Evolutionary conservation across 176 grass and related monocot species (phyloP), one percentile per base, ranked within the genome.

Genomic region (Rhynchospora tenuis): DNA sequence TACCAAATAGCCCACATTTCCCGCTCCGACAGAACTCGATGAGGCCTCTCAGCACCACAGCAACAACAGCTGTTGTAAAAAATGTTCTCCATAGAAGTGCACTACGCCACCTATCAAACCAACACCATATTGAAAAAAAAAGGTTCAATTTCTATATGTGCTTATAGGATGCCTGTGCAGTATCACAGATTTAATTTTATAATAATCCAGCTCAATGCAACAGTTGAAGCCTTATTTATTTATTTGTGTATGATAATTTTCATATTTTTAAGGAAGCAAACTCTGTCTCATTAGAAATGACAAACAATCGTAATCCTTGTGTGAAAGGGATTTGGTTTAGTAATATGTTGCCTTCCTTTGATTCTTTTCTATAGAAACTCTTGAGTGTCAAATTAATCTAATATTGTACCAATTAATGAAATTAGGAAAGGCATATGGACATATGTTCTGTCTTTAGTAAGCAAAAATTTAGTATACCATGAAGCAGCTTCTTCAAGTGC

Each of bases 401-500:
- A 61, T 61, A 61, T 24, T 61, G 9, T 61, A 4, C 20, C 20
- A 10, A 8, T 56, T 55, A 27, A 19, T 31, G 4, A 24, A 24
- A 7, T 56, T 56, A 0, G 45, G 24, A 55, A 73, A 29, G 26
- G 26, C 13, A 77, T 56, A 54, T 55, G 23, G 19, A 31, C 31
- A 29, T 17, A 31, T 19, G 17, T 27, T 55, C 54, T 1, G 28
- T 76, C 45, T 28, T 76, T 1, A 55, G 15, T 19, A 56, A 56
- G 48, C 14, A 56, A 23, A 77, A 82, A 81, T 62, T 72, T n/a
- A 24, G 83, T 42, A 38, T 90, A 99, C 96, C 96, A 99, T 80
- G 96, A 95, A 76, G 91, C 96, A 47, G 89, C 96, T 91, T 99
- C 96, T 71, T 99, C 96, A 10, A 99, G 96, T 80, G 96, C 96